Evolutionary conservation across 331 rosid genomes (phyloP), one percentile per base, ranked within the genome.

Genomic region (Prunus yedoensis): DNA sequence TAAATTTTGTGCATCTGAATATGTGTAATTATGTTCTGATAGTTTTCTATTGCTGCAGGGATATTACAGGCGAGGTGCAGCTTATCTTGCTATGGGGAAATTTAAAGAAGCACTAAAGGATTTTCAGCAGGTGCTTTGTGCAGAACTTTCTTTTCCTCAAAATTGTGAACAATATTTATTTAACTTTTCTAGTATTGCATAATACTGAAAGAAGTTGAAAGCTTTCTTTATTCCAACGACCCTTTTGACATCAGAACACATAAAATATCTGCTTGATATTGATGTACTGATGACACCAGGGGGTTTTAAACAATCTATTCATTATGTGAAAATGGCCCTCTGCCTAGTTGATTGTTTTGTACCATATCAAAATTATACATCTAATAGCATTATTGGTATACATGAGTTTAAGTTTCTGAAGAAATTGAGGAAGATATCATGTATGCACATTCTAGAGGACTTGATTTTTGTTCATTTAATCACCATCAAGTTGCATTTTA

Each of bases 91-190:
- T 52, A 83, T 95, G 89, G 99, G 98, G 17, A 95, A 95, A 76
- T 89, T 95, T 82, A 95, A 90, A 91, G 99, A 95, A 20, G 99
- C 99, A 21, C 87, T 95, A 74, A 95, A 92, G 76, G 99, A 95
- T 91, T 95, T 95, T 85, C 99, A 95, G 84, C 97, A 92, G 97
- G 99, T 95, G 82, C 56, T 60, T 74, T 52, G 27, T 9, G 54
- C 65, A 64, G 62, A 53, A 35, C 63, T 38, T 66, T 50, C 7
- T 74, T 68, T 43, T 43, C 32, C 23, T 56, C n/a, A 43, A 60
- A 70, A 38, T 38, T 67, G 35, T 28, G 65, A 25, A 3, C 41
- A 49, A 47, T 38, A 10, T 54, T 54, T 21, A 30, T 27, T 23
- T 53, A 17, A 38, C 3, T 71, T 23, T 54, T 16, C 41, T 51